Base-by-base conservation (phyloP, 2,329 filamentous ascomycete genomes). In the Sphaceloma murrayae region DNA sequence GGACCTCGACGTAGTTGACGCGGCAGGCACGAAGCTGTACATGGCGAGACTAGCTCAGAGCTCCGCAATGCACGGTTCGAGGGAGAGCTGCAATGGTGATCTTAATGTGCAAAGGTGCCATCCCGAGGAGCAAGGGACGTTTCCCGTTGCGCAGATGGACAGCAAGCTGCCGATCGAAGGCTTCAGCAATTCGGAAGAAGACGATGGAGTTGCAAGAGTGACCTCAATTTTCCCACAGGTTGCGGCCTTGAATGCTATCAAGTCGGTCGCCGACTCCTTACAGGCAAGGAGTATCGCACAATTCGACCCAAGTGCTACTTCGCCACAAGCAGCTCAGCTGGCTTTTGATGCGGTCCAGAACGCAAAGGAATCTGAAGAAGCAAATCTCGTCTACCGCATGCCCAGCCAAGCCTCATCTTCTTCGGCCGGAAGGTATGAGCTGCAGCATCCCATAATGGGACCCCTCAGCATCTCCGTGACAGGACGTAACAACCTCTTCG, bases 301-400 rank as follows among this genome's bases (percentile, higher is more conserved):
- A 1, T 70, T 84, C 10, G 83, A 84, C 62, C 82, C 83, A 1
- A 64, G 67, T 1, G 75, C 78, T 0, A 78, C 79, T 9, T 74
- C 78, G 0, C 75, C 73, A 33, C 80, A 77, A 1, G 65, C 78
- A 1, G 77, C 80, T 47, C 69, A 72, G 18, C 64, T 78, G 2
- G 67, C 73, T 32, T 77, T 82, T 55, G 67, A 72, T 2, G 67
- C 72, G 0, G 72, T 80, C 7, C 68, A 78, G 3, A 68, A 70
- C 47, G 74, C 78, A 24, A 81, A 81, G 0, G 77, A 82, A 57
- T 70, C 74, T 22, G 81, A 86, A 62, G 78, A 76, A 52, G 82
- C 77, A 17, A 72, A 78, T 2, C 72, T 88, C 2, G 75, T 83
- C n/a, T 86, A 80, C 74, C 55, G n/a, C 53, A 62, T 10, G 57